A percentile compares a stretch with the other conserved stretches of the same genome.
Conservation (phyloP, 768 basidiomycete genomes). For the Boletus reticuloceps region DNA sequence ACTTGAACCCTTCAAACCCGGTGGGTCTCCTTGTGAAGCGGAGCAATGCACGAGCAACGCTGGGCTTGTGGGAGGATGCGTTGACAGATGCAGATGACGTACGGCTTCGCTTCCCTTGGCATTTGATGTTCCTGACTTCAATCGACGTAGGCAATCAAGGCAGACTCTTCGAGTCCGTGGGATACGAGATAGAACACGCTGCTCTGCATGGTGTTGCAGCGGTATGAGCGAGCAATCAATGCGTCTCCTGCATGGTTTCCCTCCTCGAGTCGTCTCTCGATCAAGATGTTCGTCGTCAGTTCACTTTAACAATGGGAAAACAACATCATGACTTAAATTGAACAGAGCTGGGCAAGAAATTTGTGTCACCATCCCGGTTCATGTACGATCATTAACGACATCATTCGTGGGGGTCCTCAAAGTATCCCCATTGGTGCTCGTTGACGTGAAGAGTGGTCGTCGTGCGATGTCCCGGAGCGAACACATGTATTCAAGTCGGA, state of each 20-base stretch:
- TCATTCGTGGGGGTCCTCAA: not conserved
- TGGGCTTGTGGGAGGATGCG: constrained; percentile 5
- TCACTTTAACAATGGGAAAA: no score
- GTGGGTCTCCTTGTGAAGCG: no score
- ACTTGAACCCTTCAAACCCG: no score
- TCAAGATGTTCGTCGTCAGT: not conserved
- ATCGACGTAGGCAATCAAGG: not conserved
- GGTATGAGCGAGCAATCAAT: not conserved
- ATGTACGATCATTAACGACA: not conserved
- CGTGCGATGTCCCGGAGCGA: not conserved
- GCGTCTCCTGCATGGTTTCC: not conserved
- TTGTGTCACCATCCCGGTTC: not conserved
- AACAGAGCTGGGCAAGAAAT: not conserved
- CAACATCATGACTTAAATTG: not conserved
- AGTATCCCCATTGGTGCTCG: not conserved
- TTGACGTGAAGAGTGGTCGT: not conserved
- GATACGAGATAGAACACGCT: not conserved
- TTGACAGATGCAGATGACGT: constrained; percentile 15
- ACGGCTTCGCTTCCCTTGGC: not conserved
- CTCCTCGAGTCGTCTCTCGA: not conserved
- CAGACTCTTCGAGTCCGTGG: not conserved
- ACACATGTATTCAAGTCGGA: constrained; percentile 1
- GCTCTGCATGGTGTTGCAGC: constrained; percentile 1
- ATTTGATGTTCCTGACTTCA: not conserved
- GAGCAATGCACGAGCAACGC: no score